Evolutionary conservation across 768 basidiomycete genomes (phyloP).

Genomic region (Leccinum longicurvipes): DNA sequence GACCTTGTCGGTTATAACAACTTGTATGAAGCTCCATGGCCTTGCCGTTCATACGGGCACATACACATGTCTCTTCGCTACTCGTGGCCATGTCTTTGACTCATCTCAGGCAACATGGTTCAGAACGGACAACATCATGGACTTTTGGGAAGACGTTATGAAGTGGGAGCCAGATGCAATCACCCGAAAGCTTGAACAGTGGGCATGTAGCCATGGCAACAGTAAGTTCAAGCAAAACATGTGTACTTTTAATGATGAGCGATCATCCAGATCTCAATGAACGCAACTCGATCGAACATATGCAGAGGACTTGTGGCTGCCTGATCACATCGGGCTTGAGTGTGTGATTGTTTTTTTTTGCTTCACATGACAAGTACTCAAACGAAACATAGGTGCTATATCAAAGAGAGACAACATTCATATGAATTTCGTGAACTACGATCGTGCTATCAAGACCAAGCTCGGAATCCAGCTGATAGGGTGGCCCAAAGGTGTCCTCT

Average conservation of each 20-base stretch:
- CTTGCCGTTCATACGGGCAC: no score
- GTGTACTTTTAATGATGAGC: neutral
- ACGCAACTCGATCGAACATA: neutral
- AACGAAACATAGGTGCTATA: neutral
- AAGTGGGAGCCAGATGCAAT: neutral
- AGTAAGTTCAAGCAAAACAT: neutral
- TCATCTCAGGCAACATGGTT: no score
- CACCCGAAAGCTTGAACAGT: neutral
- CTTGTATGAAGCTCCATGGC: no score
- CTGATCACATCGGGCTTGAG: neutral
- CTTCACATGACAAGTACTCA: neutral
- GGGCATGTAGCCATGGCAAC: neutral
- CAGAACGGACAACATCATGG: no score
- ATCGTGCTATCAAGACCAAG: neutral
- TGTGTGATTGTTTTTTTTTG: neutral
- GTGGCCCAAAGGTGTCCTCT: neutral
- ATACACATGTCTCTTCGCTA: no score
- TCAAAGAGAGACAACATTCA: neutral
- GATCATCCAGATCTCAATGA: neutral
- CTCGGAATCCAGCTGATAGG: neutral
- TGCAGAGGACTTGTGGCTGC: neutral
- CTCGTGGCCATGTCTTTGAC: no score
- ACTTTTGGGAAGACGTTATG: neutral
- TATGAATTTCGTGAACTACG: neutral
- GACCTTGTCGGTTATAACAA: no score